Conservation (phyloP, 768 basidiomycete genomes). For the Boletus edulis region DNA sequence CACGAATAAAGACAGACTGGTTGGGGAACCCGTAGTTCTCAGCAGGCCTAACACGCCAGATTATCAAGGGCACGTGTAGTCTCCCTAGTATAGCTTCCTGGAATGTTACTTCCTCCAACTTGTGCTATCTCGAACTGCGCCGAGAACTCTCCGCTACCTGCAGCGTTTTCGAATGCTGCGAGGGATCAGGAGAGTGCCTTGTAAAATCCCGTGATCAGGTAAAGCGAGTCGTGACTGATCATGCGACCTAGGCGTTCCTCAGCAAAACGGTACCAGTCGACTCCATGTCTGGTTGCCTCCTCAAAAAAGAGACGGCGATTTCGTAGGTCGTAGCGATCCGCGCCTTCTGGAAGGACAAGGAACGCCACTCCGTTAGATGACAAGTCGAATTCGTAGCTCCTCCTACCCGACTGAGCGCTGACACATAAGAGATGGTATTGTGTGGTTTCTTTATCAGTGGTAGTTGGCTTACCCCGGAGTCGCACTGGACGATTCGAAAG, state of each 20-base stretch:
- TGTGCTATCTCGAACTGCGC: constrained; percentile 6
- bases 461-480: background rate
- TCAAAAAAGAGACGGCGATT: constrained; percentile 17
- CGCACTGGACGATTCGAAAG: background rate
- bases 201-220: constrained; percentile 23
- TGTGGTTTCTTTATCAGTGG: background rate
- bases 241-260: constrained; percentile 7
- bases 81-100: constrained; percentile 9
- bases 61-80: constrained; percentile 1
- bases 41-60: constrained; percentile 11
- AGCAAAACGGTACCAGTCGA: constrained; percentile 28
- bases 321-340: constrained; percentile 18
- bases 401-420: background rate
- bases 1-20: constrained; percentile 28
- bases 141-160: background rate
- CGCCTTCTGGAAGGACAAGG: constrained; percentile 33
- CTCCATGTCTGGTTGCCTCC: constrained; percentile 17
- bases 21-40: constrained; percentile 4
- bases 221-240: constrained; percentile 16
- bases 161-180: constrained; percentile 12
- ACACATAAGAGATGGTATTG: background rate
- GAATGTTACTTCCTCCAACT: background rate
- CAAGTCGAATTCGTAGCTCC: constrained; percentile 7
- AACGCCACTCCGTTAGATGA: constrained; percentile 27
- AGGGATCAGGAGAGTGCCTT: constrained; percentile 26